phyloP scores from a whole-genome alignment of 495 filamentous ascomycete genomes.

The Penicillium lagena region DNA sequence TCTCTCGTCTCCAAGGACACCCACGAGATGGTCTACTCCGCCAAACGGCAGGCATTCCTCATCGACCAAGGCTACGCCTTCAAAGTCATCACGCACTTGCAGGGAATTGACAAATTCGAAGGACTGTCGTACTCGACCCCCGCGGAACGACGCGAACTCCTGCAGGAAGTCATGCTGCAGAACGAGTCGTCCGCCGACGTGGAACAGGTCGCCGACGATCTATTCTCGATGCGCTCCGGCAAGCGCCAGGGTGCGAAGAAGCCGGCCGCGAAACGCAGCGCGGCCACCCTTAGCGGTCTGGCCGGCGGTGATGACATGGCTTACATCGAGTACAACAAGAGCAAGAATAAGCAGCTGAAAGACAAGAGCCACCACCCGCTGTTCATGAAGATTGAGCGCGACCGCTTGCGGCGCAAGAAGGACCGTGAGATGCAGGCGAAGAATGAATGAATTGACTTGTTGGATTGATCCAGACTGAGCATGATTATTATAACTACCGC shows the following conservation, averaged over 20 bases:
- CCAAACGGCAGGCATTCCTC: constrained; percentile 94
- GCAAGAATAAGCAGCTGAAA: constrained; percentile 74
- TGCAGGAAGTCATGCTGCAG: constrained; percentile 88
- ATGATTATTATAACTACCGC: too few relatives aligned
- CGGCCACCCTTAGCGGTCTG: constrained; percentile 77
- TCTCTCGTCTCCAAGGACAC: constrained; percentile 96
- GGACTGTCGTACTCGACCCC: constrained; percentile 76
- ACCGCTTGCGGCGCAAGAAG: constrained; percentile 59
- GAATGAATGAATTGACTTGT: background rate
- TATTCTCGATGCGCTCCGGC: constrained; percentile 61
- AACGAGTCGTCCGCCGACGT: constrained; percentile 75
- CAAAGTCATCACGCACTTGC: constrained; percentile 96
- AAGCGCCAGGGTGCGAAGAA: constrained; percentile 34
- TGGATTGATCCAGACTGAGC: constrained; percentile 4
- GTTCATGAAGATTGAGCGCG: constrained; percentile 78
- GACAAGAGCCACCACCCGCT: constrained; percentile 58
- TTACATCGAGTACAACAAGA: constrained; percentile 81
- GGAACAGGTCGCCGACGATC: constrained; percentile 73
- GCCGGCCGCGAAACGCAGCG: constrained; percentile 62
- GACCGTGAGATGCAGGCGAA: constrained; percentile 23
- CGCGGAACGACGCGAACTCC: constrained; percentile 77
- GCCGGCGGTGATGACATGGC: constrained; percentile 94
- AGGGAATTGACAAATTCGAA: constrained; percentile 79
- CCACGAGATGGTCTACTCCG: constrained; percentile 96
- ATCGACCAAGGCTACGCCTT: constrained; percentile 99